These are phyloP conservation scores for Noccaea caerulescens DNA, from an alignment of 345 rosid genomes.

Conservation along the genomic window DNA sequence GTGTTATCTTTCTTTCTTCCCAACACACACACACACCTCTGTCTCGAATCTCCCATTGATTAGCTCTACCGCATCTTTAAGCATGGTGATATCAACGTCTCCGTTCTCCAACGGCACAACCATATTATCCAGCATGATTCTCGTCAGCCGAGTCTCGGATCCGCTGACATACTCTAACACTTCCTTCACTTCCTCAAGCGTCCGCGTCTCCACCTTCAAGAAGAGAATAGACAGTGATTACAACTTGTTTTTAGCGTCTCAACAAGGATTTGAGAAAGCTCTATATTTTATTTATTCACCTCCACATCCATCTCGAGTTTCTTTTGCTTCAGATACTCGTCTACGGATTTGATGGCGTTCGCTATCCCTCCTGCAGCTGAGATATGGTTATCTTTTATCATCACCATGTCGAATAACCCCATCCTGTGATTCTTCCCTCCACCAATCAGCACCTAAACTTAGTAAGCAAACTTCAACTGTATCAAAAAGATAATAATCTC, in stretches of 20 bases:
- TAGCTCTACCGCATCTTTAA: slow-evolving; percentile 70
- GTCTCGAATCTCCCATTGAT: slow-evolving; percentile 79
- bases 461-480: slow-evolving; percentile 24
- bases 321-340: slow-evolving; percentile 61
- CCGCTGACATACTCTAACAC: slow-evolving; percentile 64
- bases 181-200: slow-evolving; percentile 81
- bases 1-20: not conserved
- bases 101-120: slow-evolving; percentile 83
- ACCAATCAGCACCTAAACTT: slow-evolving; percentile 80
- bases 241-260: not conserved
- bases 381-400: slow-evolving; percentile 97
- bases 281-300: slow-evolving; percentile 56
- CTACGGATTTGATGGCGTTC: slow-evolving; percentile 77
- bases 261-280: slow-evolving; percentile 7
- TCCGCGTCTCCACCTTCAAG: slow-evolving; percentile 83
- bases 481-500: slow-evolving; percentile 33
- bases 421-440: slow-evolving; percentile 93
- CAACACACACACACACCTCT: slow-evolving; percentile 54
- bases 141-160: slow-evolving; percentile 61
- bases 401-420: slow-evolving; percentile 98
- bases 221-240: not conserved
- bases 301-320: slow-evolving; percentile 92
- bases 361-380: slow-evolving; percentile 86
- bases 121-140: slow-evolving; percentile 98
- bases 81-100: slow-evolving; percentile 87